phyloP scores from a whole-genome alignment of 805 yeast genomes.

The Osmozyma mogii region DNA sequence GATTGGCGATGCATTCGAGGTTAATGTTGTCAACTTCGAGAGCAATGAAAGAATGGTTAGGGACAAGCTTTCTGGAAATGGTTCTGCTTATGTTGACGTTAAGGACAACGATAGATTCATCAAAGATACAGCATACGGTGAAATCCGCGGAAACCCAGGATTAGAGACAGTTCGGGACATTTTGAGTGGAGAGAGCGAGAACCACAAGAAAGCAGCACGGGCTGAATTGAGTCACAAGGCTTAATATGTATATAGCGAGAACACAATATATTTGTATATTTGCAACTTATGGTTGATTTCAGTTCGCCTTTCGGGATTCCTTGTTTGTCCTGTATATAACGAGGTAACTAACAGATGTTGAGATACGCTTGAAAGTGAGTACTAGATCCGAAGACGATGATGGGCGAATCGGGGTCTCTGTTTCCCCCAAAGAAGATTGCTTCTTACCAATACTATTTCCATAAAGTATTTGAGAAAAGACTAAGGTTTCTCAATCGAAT shows the following conservation, averaged over 20 bases:
- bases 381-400: too few species aligned
- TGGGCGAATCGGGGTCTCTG: too few species aligned
- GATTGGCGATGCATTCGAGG: constrained; percentile 49
- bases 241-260: constrained; percentile 9
- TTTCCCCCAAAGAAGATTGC: constrained; percentile 4
- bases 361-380: too few species aligned
- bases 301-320: neutral
- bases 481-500: constrained; percentile 29
- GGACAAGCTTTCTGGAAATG: constrained; percentile 26
- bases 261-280: neutral
- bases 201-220: constrained; percentile 30
- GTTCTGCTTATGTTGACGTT: constrained; percentile 20
- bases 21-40: constrained; percentile 27
- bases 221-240: constrained; percentile 17
- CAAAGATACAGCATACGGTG: constrained; percentile 31
- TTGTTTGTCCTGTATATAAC: too few species aligned
- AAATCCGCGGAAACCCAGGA: constrained; percentile 36
- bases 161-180: constrained; percentile 29
- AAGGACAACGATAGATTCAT: constrained; percentile 26
- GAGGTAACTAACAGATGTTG: too few species aligned
- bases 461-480: constrained; percentile 25
- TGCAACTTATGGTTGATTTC: neutral
- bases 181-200: constrained; percentile 32
- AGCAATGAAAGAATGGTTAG: constrained; percentile 24
- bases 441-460: constrained; percentile 19